Conservation (phyloP, 208 protist genomes). For the Angomonas deanei region DNA sequence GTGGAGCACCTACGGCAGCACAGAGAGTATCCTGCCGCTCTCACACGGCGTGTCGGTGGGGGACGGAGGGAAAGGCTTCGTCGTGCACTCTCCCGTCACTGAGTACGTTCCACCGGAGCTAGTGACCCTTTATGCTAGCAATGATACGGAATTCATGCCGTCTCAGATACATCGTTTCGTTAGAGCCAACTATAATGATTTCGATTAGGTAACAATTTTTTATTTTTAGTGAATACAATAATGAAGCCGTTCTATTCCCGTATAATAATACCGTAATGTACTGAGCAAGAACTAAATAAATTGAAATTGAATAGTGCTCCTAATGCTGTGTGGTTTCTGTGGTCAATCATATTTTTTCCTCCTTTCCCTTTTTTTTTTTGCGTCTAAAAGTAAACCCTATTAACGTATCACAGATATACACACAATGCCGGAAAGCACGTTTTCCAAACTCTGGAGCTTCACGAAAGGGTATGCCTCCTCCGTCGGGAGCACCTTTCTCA, state of each 20-base stretch:
- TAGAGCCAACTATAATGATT: conserved; percentile 94
- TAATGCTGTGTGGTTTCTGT: no score
- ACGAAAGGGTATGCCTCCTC: conserved; percentile 48
- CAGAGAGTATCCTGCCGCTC: conserved; percentile 52
- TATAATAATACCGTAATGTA: no score
- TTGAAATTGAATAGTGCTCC: no score
- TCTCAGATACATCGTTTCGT: conserved; percentile 97
- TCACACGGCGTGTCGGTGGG: conserved; percentile 33
- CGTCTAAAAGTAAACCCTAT: no score
- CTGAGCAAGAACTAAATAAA: no score
- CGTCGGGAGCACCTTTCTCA: conserved; percentile 40
- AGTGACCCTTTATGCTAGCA: conserved; percentile 95
- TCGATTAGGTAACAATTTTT: conserved; percentile 65
- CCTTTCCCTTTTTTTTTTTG: neutral
- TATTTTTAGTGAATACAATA: neutral
- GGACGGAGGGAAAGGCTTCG: conserved; percentile 33
- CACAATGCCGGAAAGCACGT: conserved; percentile 10
- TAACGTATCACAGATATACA: no score
- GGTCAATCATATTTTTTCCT: no score
- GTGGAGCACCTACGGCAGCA: conserved; percentile 73
- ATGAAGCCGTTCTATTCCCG: neutral
- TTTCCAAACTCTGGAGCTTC: conserved; percentile 23
- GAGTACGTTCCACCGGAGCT: conserved; percentile 98
- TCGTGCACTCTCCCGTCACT: conserved; percentile 90
- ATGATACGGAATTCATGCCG: conserved; percentile 90